These are phyloP conservation scores for Eimeria necatrix DNA, from an alignment of 169 alveolate genomes.

Conservation along the genomic window DNA sequence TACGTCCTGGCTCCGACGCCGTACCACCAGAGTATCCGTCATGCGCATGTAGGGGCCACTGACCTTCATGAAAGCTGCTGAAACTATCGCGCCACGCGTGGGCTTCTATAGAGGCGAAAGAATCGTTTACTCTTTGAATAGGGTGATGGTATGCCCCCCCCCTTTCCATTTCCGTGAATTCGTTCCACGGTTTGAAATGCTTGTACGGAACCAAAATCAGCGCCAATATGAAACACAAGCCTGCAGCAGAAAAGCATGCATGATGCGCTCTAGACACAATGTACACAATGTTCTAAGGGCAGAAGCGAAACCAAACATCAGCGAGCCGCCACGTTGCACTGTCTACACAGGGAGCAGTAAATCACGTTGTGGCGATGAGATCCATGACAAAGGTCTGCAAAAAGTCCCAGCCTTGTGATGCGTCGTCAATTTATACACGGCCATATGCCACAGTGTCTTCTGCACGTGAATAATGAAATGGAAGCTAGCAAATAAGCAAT, in stretches of 20 bases:
- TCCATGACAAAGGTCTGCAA: no score
- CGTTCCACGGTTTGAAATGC: constrained; percentile 80
- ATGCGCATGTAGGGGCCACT: constrained; percentile 64
- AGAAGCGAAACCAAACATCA: not conserved
- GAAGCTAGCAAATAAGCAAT: not conserved
- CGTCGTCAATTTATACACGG: no score
- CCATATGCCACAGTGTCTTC: no score
- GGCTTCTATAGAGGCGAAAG: constrained; percentile 78
- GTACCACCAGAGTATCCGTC: constrained; percentile 68
- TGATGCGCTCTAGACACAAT: not conserved
- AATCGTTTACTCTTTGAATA: constrained; percentile 76
- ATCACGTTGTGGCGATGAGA: no score
- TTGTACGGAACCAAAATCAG: constrained; percentile 57
- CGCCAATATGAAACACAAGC: constrained; percentile 69
- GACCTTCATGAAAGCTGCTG: constrained; percentile 79
- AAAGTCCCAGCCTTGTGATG: no score
- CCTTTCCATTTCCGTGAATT: constrained; percentile 70
- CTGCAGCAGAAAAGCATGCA: not conserved
- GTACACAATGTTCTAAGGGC: not conserved
- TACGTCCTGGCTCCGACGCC: constrained; percentile 39
- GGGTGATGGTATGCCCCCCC: constrained; percentile 70
- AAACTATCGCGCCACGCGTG: constrained; percentile 81
- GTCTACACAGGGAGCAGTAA: not conserved
- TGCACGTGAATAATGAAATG: not conserved
- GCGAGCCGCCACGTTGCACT: not conserved